Evolutionary conservation across 2,329 filamentous ascomycete genomes (phyloP), one percentile per base, ranked within the genome.

Genomic region (Fusarium devonianum): DNA sequence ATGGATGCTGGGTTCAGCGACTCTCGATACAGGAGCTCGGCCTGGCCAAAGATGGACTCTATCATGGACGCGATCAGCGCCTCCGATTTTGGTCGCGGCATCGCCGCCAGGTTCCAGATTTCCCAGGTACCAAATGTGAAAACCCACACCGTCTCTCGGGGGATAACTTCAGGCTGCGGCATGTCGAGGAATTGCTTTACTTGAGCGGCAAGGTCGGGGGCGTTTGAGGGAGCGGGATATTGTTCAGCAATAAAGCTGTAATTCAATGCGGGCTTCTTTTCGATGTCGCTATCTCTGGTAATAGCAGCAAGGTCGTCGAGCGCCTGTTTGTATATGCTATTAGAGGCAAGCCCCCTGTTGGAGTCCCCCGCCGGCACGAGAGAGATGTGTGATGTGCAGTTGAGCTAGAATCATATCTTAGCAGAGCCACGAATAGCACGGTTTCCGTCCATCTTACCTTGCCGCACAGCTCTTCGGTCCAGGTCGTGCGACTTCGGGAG

Each of bases 71-170:
- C 72, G 7, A 81, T 50, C 2, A 73, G 47, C 1, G 64, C 57
- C 22, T 73, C 70, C 8, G 75, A 74, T 1, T 68, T 57, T 7
- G 66, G 61, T 8, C 72, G 66, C 1, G 80, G 79, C 13, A 81
- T 60, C 3, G 78, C 70, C 1, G 80, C 73, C 13, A 82, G 64
- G 9, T 76, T 75, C 78, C 78, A 83, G 38, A 81, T 65, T 47
- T 83, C 80, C 79, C 79, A 82, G 21, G 75, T 75, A n/a, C 80
- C 80, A 43, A 81, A 74, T 8, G 71, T 76, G 43, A 83, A 78
- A 11, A 82, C 67, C 76, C 77, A 82, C 11, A 82, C 58, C 0
- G 80, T 82, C 50, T 81, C 76, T n/a, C 68, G 68, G 5, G 77
- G 72, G 0, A 71, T 49, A 1, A 53, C 49, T 3, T 56, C 53